A percentile compares a stretch with the other conserved stretches of the same genome.
These are phyloP conservation scores for Nicotiana tomentosiformis DNA, from an alignment of 257 asterid genomes.

Conservation along the genomic window DNA sequence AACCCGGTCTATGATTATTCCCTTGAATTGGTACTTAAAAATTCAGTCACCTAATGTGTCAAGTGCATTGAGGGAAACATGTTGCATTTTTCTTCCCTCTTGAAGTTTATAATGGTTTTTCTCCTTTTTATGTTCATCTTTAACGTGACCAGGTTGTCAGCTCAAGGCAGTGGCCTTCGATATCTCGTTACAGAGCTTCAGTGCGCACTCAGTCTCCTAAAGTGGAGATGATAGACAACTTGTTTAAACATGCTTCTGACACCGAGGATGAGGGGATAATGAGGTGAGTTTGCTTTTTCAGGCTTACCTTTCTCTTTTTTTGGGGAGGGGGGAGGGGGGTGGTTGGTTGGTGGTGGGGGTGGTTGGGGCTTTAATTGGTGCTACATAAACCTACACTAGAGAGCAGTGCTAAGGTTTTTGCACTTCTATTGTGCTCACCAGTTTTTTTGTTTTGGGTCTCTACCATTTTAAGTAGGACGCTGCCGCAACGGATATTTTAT, in stretches of 20 bases:
- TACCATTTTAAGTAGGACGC: background rate
- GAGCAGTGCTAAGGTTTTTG: background rate
- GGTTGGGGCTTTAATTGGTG: too few species aligned
- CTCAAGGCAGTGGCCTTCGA: constrained; percentile 89
- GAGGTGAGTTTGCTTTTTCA: constrained; percentile 33
- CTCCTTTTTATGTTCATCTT: background rate
- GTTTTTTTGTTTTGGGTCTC: background rate
- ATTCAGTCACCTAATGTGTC: background rate
- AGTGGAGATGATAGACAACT: constrained; percentile 82
- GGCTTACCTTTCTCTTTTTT: background rate
- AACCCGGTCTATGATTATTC: background rate
- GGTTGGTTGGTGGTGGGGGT: background rate
- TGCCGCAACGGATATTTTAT: background rate
- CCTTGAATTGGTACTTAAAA: background rate
- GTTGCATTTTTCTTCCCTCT: background rate
- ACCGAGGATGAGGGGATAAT: constrained; percentile 79
- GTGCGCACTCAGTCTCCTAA: constrained; percentile 93
- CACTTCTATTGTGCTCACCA: background rate
- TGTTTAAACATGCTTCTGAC: constrained; percentile 61
- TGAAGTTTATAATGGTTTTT: background rate
- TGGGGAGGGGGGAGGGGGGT: background rate
- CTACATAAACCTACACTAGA: background rate
- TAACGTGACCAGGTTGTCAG: constrained; percentile 63
- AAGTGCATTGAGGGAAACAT: background rate
- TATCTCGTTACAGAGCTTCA: constrained; percentile 79